Base-by-base conservation (phyloP, 1,139 yeast species). In the Blastobotrys capitulatus region DNA sequence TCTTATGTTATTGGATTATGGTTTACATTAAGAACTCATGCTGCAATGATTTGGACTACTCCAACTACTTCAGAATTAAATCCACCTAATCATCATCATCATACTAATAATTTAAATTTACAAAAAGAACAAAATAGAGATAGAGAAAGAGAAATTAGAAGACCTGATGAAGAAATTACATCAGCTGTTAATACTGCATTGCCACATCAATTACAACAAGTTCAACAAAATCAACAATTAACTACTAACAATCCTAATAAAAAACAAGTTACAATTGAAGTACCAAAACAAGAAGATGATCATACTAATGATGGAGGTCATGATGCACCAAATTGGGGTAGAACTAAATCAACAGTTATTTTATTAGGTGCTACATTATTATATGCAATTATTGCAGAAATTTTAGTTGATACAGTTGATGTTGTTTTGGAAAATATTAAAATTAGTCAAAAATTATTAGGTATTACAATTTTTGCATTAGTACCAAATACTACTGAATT, bases 401-500 rank as follows among this genome's bases (percentile, higher is more conserved):
- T 92, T 43, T 73, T 92, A 54, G 98, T 92, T 36, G 90, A 87
- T 62, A 89, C 92, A 56, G 97, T 94, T 18, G 98, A 94, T 66
- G 82, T 86, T 15, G 97, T 94, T 15, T 72, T 94, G 50, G 74
- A 79, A 46, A 77, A 80, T 57, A 83, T 79, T 63, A 86, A 94
- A 18, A 83, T 89, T 42, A 80, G 86, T 60, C 96, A 96, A 19
- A 92, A 92, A 65, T 83, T 92, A 63, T 74, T 94, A 45, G 98
- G 98, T 6, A 76, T 92, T 56, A 90, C 97, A 0, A 86, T 92
- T 1, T 92, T 94, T 72, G 97, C 98, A 0, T 73, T 94, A 49
- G 97, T 94, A 32, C 98, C 98, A 12, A 92, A 90, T 63, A 89
- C 97, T 5, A 92, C 99, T 0, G 98, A 92, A 69, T 94, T 92